These are phyloP conservation scores for Diddensiella transvaalensis DNA, from an alignment of 805 yeast genomes.

Conservation along the genomic window DNA sequence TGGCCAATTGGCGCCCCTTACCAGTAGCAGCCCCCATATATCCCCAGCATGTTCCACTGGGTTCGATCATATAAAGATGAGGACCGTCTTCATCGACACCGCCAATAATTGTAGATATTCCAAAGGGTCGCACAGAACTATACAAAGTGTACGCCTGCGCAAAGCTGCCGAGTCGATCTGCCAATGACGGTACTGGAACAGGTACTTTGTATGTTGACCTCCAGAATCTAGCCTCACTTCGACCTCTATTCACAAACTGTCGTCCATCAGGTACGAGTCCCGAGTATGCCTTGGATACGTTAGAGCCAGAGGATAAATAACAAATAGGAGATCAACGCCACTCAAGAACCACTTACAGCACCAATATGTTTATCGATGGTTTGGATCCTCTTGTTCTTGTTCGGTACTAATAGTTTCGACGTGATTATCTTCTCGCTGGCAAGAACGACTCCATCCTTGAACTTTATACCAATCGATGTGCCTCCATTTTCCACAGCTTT, in stretches of 20 bases:
- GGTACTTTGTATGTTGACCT: constrained; percentile 71
- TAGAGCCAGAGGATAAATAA: not conserved
- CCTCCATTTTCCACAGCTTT: constrained; percentile 98
- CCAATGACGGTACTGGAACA: constrained; percentile 74
- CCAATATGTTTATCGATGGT: constrained; percentile 92
- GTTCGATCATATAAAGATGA: constrained; percentile 94
- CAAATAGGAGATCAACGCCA: not conserved
- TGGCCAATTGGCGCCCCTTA: constrained; percentile 97
- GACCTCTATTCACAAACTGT: constrained; percentile 83
- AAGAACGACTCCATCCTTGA: constrained; percentile 89
- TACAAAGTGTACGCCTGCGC: constrained; percentile 95
- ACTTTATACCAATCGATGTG: constrained; percentile 88
- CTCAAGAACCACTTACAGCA: constrained; percentile 47
- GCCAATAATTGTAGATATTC: constrained; percentile 87
- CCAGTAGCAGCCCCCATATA: constrained; percentile 97
- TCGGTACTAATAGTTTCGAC: constrained; percentile 85
- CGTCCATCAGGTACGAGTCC: constrained; percentile 97
- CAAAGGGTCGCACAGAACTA: constrained; percentile 97
- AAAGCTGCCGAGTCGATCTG: constrained; percentile 83
- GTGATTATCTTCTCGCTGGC: constrained; percentile 93
- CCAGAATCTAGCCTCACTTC: constrained; percentile 84
- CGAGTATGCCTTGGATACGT: constrained; percentile 52
- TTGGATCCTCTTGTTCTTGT: constrained; percentile 85
- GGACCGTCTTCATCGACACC: constrained; percentile 90
- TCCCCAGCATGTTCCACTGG: constrained; percentile 97